phyloP scores from a whole-genome alignment of 352 stramenopile genomes.

The Phytophthora cryptogea region DNA sequence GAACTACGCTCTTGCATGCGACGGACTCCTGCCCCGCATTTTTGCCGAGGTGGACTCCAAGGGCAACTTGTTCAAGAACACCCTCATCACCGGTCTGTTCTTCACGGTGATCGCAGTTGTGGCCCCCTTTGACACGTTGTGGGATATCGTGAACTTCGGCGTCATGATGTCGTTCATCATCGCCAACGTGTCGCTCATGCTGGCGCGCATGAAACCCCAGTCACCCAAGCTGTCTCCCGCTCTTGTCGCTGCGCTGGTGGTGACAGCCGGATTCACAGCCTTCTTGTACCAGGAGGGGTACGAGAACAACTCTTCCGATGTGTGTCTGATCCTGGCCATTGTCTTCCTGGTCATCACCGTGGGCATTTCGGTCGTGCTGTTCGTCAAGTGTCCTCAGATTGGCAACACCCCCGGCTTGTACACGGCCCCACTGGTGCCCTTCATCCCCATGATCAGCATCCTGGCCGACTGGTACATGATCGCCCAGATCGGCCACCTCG shows the following conservation, averaged over 20 bases:
- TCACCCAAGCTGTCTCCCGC: slow-evolving; percentile 48
- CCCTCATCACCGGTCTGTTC: slow-evolving; percentile 54
- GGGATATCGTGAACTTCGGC: slow-evolving; percentile 89
- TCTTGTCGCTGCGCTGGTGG: slow-evolving; percentile 43
- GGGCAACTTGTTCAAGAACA: slow-evolving; percentile 65
- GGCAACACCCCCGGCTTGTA: slow-evolving; percentile 40
- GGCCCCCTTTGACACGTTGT: slow-evolving; percentile 78
- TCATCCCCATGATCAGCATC: slow-evolving; percentile 57
- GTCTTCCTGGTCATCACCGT: slow-evolving; percentile 49
- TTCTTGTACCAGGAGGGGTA: slow-evolving; percentile 72
- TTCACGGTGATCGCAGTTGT: slow-evolving; percentile 74
- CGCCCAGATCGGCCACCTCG: slow-evolving; percentile 47
- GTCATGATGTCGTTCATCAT: slow-evolving; percentile 89
- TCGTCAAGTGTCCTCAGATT: slow-evolving; percentile 52
- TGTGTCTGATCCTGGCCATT: slow-evolving; percentile 47
- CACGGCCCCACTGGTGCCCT: slow-evolving; percentile 59
- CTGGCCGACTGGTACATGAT: slow-evolving; percentile 73
- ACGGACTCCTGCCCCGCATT: slow-evolving; percentile 92
- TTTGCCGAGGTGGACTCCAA: slow-evolving; percentile 82
- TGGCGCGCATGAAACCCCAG: slow-evolving; percentile 58
- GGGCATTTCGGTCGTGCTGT: slow-evolving; percentile 37
- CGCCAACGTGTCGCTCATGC: slow-evolving; percentile 70
- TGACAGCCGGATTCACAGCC: slow-evolving; percentile 36
- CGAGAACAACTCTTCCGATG: slow-evolving; percentile 38
- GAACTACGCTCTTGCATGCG: slow-evolving; percentile 92